A percentile compares a stretch with the other conserved stretches of the same genome.
phyloP scores from a whole-genome alignment of 2,329 filamentous ascomycete species.

The Kalaharituber pfeilii region DNA sequence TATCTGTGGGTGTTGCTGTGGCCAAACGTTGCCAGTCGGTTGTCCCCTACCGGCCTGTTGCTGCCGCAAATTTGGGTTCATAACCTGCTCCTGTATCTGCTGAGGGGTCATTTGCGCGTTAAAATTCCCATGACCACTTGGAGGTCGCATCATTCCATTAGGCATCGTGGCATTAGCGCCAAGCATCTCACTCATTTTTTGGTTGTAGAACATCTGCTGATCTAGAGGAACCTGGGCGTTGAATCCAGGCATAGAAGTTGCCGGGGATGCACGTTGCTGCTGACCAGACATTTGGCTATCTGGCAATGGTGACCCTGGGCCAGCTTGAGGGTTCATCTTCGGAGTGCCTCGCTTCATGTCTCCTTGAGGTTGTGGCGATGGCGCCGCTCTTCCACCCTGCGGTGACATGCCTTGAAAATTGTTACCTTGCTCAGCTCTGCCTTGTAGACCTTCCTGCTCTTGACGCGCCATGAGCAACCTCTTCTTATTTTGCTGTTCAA shows the following conservation, averaged over 20 bases:
- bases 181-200: constrained; percentile 38
- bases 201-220: constrained; percentile 41
- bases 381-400: constrained; percentile 40
- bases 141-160: constrained; percentile 45
- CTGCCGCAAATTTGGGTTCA: constrained; percentile 26
- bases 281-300: constrained; percentile 51
- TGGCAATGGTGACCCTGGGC: constrained; percentile 59
- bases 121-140: constrained; percentile 48
- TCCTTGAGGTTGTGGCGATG: constrained; percentile 52
- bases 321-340: constrained; percentile 62
- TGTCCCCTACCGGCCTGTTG: constrained; percentile 21
- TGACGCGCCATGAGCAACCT: constrained; percentile 64
- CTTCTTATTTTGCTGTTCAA: constrained; percentile 80
- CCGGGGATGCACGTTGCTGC: constrained; percentile 36
- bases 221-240: constrained; percentile 29
- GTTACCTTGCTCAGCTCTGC: constrained; percentile 33
- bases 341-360: constrained; percentile 52
- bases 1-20: neutral
- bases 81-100: constrained; percentile 33
- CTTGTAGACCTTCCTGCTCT: constrained; percentile 48
- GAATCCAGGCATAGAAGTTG: constrained; percentile 29
- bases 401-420: constrained; percentile 34
- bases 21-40: constrained; percentile 16
- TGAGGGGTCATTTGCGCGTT: constrained; percentile 42
- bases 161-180: constrained; percentile 38